phyloP scores from a whole-genome alignment of 2,329 filamentous ascomycete species.

The Bipolaris cookei region DNA sequence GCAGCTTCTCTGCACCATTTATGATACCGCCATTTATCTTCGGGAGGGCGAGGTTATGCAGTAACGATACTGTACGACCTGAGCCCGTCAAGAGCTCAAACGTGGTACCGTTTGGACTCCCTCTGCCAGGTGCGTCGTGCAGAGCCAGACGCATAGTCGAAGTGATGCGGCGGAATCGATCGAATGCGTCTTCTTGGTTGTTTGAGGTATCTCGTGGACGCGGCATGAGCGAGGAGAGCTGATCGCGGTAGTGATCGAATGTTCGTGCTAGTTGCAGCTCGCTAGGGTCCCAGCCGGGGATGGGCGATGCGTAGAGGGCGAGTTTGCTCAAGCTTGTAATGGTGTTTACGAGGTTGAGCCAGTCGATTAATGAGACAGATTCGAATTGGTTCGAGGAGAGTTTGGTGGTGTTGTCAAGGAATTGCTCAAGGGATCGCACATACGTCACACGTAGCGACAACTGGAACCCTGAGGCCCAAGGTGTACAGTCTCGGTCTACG shows the following conservation, averaged over 20 bases:
- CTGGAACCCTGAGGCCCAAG: constrained; percentile 46
- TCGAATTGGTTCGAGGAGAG: constrained; percentile 37
- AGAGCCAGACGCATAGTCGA: constrained; percentile 40
- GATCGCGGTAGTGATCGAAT: constrained; percentile 44
- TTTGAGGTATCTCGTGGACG: constrained; percentile 32
- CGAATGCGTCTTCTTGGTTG: constrained; percentile 40
- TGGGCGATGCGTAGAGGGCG: constrained; percentile 35
- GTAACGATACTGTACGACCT: constrained; percentile 41
- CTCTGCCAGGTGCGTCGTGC: constrained; percentile 26
- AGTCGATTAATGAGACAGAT: constrained; percentile 41
- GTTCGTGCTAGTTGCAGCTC: constrained; percentile 43
- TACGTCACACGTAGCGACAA: constrained; percentile 43
- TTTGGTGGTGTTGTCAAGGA: constrained; percentile 42
- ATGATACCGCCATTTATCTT: constrained; percentile 34
- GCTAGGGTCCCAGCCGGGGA: constrained; percentile 43
- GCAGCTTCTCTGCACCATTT: constrained; percentile 35
- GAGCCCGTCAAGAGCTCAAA: constrained; percentile 47
- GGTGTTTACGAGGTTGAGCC: constrained; percentile 40
- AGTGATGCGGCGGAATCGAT: constrained; percentile 45
- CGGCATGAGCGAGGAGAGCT: constrained; percentile 42
- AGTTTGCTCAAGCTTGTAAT: constrained; percentile 42
- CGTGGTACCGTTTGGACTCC: constrained; percentile 41
- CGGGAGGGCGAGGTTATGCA: constrained; percentile 42
- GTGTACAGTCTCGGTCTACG: constrained; percentile 35
- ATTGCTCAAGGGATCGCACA: constrained; percentile 43